These are phyloP conservation scores for Talaromyces sp. DNA, from an alignment of 2,329 filamentous ascomycete species.

Conservation along the genomic window DNA sequence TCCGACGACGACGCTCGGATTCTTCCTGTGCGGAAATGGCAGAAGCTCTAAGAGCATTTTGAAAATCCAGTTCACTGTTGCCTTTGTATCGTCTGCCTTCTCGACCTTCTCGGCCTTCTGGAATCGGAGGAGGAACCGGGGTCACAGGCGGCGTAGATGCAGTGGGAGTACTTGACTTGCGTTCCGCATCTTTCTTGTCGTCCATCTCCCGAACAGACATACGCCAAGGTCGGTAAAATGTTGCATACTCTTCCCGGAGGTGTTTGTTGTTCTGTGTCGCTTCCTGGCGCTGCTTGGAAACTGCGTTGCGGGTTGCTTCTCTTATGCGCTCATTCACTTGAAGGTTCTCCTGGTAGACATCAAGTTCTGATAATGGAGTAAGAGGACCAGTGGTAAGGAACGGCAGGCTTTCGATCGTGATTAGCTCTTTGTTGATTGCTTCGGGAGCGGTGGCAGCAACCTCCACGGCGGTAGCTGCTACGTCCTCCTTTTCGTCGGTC, in stretches of 20 bases:
- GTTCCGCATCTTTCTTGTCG: conserved; percentile 31
- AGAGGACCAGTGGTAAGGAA: conserved; percentile 39
- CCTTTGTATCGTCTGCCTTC: conserved; percentile 39
- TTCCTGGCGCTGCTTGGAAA: conserved; percentile 34
- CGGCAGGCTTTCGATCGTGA: conserved; percentile 40
- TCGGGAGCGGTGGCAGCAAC: conserved; percentile 8
- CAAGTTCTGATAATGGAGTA: conserved; percentile 40
- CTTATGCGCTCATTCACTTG: conserved; percentile 33
- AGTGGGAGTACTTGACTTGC: conserved; percentile 30
- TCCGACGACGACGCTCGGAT: conserved; percentile 37
- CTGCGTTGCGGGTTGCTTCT: conserved; percentile 30
- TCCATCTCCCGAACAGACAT: conserved; percentile 38
- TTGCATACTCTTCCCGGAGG: conserved; percentile 35
- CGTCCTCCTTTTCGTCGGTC: conserved; percentile 14
- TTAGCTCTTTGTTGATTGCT: conserved; percentile 17
- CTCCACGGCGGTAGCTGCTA: conserved; percentile 8
- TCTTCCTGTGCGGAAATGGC: conserved; percentile 45
- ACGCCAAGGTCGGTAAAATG: conserved; percentile 41
- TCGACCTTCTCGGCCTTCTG: conserved; percentile 23
- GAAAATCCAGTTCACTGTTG: conserved; percentile 45
- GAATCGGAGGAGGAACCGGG: conserved; percentile 23
- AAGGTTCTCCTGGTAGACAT: conserved; percentile 38
- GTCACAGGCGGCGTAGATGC: conserved; percentile 30
- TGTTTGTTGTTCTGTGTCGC: conserved; percentile 33
- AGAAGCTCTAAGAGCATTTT: conserved; percentile 43